Evolutionary conservation across 139 green algal genomes (phyloP).

Genomic region (Desmodesmus armatus): DNA sequence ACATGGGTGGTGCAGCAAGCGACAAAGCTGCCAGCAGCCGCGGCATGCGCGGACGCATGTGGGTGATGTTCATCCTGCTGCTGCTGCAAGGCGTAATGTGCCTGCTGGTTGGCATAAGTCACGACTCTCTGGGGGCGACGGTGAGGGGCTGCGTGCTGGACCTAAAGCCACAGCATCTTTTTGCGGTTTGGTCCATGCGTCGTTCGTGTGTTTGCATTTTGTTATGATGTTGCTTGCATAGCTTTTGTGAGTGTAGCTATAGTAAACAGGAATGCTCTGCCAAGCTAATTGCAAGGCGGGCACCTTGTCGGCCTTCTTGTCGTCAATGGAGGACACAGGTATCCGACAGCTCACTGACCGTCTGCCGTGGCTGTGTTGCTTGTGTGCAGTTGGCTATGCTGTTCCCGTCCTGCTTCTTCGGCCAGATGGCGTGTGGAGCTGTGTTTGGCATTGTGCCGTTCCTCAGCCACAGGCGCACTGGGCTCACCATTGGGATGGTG

Average conservation of each 20-base stretch:
- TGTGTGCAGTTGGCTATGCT: conserved; percentile 65
- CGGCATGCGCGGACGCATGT: conserved; percentile 89
- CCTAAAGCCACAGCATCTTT: no score
- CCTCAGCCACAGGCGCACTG: conserved; percentile 82
- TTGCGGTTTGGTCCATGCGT: no score
- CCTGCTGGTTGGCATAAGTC: conserved; percentile 80
- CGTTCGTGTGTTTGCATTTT: no score
- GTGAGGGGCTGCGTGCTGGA: conserved; percentile 64
- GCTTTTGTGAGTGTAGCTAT: no score
- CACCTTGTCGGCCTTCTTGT: background rate
- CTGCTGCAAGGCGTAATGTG: conserved; percentile 77
- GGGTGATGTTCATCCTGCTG: conserved; percentile 65
- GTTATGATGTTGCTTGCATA: no score
- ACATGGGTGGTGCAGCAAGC: conserved; percentile 78
- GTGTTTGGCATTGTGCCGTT: conserved; percentile 92
- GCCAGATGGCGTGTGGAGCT: conserved; percentile 67
- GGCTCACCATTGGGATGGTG: conserved; percentile 88
- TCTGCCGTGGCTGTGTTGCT: background rate
- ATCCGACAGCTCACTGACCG: background rate
- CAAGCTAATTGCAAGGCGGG: no score
- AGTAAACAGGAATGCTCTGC: no score
- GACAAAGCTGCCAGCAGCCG: conserved; percentile 62
- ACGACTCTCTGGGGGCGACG: conserved; percentile 73
- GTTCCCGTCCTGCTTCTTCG: conserved; percentile 87
- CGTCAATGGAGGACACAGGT: no score